A percentile compares a stretch with the other conserved stretches of the same genome.
Conservation (phyloP, 345 rosid genomes). For the Nephelium lappaceum region DNA sequence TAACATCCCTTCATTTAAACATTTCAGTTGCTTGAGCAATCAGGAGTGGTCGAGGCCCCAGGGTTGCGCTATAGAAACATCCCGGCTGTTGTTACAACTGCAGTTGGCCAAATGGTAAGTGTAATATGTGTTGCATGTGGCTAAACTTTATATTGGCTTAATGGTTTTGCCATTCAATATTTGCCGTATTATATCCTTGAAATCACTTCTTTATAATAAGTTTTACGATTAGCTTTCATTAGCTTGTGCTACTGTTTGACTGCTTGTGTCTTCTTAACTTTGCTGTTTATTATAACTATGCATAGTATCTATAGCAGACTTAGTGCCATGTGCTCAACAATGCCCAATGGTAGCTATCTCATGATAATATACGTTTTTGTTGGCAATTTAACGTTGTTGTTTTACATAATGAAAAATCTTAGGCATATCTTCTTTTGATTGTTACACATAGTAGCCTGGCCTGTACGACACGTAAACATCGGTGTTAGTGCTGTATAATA, state of each 20-base stretch:
- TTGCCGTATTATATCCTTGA: not conserved
- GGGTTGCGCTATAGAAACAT: conserved; percentile 47
- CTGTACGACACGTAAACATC: not conserved
- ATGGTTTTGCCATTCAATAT: conserved; percentile 10
- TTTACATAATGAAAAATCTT: not conserved
- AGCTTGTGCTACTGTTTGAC: not conserved
- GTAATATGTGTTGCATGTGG: conserved; percentile 1
- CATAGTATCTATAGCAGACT: not conserved
- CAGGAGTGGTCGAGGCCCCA: conserved; percentile 56
- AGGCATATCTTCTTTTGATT: not conserved
- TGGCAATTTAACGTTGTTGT: not conserved
- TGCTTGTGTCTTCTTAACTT: not conserved
- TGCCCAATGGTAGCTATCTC: not conserved
- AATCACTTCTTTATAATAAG: not conserved
- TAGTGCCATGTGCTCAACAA: not conserved
- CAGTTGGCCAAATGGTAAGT: conserved; percentile 82
- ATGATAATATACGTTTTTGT: not conserved
- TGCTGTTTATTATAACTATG: not conserved
- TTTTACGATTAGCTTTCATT: not conserved
- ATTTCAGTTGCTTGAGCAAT: conserved; percentile 69
- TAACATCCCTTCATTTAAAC: conserved; percentile 6
- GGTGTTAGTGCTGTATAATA: not conserved
- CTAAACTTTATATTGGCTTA: conserved; percentile 9
- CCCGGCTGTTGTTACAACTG: conserved; percentile 55
- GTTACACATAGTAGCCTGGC: not conserved